Evolutionary conservation across 2,329 filamentous ascomycete species (phyloP).

Genomic region (Pseudocercospora macadamiae): DNA sequence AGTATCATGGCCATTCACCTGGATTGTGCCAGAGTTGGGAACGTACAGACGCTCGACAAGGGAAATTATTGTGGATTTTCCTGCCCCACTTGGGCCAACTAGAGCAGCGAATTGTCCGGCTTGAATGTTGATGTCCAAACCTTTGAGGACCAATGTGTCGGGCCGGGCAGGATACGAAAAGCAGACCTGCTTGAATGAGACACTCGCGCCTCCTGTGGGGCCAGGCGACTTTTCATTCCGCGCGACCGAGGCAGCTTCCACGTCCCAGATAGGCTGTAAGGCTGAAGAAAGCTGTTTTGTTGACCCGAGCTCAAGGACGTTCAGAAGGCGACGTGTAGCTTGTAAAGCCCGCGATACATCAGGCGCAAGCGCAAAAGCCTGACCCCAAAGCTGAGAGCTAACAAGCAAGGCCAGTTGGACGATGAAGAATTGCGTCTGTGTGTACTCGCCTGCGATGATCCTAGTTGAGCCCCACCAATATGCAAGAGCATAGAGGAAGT

Average conservation of each 20-base stretch:
- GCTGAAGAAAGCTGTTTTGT: not conserved
- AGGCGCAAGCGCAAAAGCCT: slow-evolving; percentile 74
- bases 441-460: slow-evolving; percentile 67
- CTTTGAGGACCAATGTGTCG: slow-evolving; percentile 58
- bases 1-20: slow-evolving; percentile 51
- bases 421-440: slow-evolving; percentile 72
- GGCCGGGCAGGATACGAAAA: slow-evolving; percentile 69
- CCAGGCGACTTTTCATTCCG: not conserved
- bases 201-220: not conserved
- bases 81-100: slow-evolving; percentile 45
- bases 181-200: slow-evolving; percentile 58
- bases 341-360: slow-evolving; percentile 59
- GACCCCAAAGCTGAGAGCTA: slow-evolving; percentile 71
- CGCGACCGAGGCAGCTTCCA: not conserved
- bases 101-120: slow-evolving; percentile 45
- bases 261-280: not conserved
- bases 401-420: slow-evolving; percentile 72
- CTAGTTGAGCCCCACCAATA: slow-evolving; percentile 80
- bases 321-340: not conserved
- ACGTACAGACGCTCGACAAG: slow-evolving; percentile 59
- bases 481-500: slow-evolving; percentile 72
- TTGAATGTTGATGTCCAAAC: slow-evolving; percentile 31
- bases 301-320: not conserved
- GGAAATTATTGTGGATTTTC: slow-evolving; percentile 44
- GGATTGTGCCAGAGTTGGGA: slow-evolving; percentile 63